Evolutionary conservation across 2,329 filamentous ascomycete species (phyloP).

Genomic region (Lecanicillium sp.): DNA sequence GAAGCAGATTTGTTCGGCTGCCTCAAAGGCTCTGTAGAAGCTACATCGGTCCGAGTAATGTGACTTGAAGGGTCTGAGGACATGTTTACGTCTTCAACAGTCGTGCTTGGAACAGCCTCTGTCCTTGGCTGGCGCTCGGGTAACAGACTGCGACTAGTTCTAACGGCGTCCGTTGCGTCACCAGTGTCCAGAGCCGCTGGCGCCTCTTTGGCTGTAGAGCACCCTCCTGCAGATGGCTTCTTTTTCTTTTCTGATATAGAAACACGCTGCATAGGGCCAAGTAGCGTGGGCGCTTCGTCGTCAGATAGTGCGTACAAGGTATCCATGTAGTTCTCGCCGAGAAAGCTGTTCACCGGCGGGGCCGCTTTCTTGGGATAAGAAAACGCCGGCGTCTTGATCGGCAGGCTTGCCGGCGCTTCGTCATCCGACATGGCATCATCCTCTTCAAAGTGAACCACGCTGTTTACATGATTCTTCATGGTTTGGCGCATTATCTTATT

Average conservation of each 20-base stretch:
- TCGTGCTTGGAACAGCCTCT: too few relatives aligned
- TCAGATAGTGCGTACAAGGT: constrained; percentile 27
- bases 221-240: too few relatives aligned
- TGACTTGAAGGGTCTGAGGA: too few relatives aligned
- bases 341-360: constrained; percentile 3
- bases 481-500: constrained; percentile 9
- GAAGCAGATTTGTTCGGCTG: too few relatives aligned
- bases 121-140: too few relatives aligned
- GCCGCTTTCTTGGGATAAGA: constrained; percentile 5
- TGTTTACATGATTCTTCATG: constrained; percentile 11
- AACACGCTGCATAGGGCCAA: constrained; percentile 10
- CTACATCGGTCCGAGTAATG: too few relatives aligned
- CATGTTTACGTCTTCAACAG: too few relatives aligned
- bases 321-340: constrained; percentile 10
- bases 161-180: too few relatives aligned
- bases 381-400: constrained; percentile 1
- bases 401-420: neutral
- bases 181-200: too few relatives aligned
- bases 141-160: too few relatives aligned
- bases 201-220: too few relatives aligned
- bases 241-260: neutral
- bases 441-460: constrained; percentile 11
- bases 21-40: too few relatives aligned
- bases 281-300: constrained; percentile 29
- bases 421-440: constrained; percentile 2